Evolutionary conservation across 2,329 filamentous ascomycete genomes (phyloP).

Genomic region (Bipolaris bicolor): DNA sequence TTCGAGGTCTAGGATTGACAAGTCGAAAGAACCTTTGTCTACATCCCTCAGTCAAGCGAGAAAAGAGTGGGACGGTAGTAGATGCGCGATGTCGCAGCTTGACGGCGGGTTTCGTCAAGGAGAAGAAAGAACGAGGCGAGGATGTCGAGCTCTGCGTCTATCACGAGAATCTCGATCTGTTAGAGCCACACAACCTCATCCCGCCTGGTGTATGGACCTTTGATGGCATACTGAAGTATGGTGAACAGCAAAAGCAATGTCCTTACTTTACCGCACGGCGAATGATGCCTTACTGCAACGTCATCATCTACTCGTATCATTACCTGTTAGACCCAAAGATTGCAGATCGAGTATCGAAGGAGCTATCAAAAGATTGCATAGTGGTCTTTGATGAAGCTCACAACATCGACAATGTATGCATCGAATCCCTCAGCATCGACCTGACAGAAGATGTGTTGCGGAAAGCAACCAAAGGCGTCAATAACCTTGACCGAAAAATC

Average conservation of each 20-base stretch:
- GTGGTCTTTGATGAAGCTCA: slow-evolving; percentile 99
- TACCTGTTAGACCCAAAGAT: slow-evolving; percentile 98
- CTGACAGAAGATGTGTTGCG: slow-evolving; percentile 93
- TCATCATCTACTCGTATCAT: slow-evolving; percentile 99
- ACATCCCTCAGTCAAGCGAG: slow-evolving; percentile 92
- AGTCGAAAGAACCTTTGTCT: slow-evolving; percentile 97
- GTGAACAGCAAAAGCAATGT: slow-evolving; percentile 94
- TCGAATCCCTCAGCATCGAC: slow-evolving; percentile 95
- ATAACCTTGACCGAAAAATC: slow-evolving; percentile 89
- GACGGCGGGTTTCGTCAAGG: slow-evolving; percentile 95
- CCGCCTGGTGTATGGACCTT: slow-evolving; percentile 96
- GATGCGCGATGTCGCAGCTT: slow-evolving; percentile 95
- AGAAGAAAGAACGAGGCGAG: slow-evolving; percentile 95
- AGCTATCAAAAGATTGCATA: slow-evolving; percentile 97
- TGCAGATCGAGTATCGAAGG: slow-evolving; percentile 90
- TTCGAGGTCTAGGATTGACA: slow-evolving; percentile 87
- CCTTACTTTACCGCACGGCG: slow-evolving; percentile 94
- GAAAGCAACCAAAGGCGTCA: slow-evolving; percentile 87
- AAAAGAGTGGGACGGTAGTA: slow-evolving; percentile 93
- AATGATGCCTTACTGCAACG: slow-evolving; percentile 99
- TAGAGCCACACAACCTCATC: slow-evolving; percentile 93
- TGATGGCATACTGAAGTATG: slow-evolving; percentile 85
- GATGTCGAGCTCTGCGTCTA: slow-evolving; percentile 94
- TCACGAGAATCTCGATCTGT: slow-evolving; percentile 94
- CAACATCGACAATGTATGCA: slow-evolving; percentile 99